Conservation (phyloP, 805 yeast genomes). For the Candida gorgasii region DNA sequence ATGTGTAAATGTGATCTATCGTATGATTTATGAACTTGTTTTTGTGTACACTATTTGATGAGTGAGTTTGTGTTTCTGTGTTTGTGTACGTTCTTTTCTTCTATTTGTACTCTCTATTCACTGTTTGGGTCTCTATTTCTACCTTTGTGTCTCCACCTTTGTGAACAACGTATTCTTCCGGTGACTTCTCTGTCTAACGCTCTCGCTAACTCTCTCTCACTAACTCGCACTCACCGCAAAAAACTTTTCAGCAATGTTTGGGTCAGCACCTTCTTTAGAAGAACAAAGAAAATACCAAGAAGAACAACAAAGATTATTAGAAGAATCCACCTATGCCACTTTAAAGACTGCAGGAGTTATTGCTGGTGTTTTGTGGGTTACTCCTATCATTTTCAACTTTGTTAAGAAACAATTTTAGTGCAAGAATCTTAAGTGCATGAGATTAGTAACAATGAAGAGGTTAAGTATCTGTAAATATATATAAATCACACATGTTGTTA, state of each 20-base stretch:
- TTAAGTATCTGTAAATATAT: too few species aligned
- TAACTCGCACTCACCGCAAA: neutral
- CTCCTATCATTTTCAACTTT: conserved; percentile 58
- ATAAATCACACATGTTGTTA: too few species aligned
- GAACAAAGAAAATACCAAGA: conserved; percentile 29
- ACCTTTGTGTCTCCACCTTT: neutral
- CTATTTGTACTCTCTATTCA: neutral
- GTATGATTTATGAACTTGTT: neutral
- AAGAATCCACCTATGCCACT: conserved; percentile 60
- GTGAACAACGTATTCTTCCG: neutral
- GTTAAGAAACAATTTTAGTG: conserved; percentile 47
- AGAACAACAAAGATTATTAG: conserved; percentile 67
- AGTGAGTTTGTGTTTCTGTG: neutral
- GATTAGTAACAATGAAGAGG: too few species aligned
- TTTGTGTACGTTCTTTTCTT: neutral
- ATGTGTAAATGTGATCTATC: neutral
- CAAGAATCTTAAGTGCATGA: neutral
- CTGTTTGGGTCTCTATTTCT: too few species aligned
- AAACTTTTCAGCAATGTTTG: conserved; percentile 35
- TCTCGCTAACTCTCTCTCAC: neutral
- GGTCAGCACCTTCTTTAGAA: conserved; percentile 43
- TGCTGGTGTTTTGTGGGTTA: conserved; percentile 64
- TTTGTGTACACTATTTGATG: too few species aligned
- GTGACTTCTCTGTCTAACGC: neutral
- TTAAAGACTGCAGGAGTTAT: conserved; percentile 59